A percentile compares a stretch with the other conserved stretches of the same genome.
These are phyloP conservation scores for Pythium brachiatum DNA, from an alignment of 352 stramenopile genomes.

Conservation along the genomic window DNA sequence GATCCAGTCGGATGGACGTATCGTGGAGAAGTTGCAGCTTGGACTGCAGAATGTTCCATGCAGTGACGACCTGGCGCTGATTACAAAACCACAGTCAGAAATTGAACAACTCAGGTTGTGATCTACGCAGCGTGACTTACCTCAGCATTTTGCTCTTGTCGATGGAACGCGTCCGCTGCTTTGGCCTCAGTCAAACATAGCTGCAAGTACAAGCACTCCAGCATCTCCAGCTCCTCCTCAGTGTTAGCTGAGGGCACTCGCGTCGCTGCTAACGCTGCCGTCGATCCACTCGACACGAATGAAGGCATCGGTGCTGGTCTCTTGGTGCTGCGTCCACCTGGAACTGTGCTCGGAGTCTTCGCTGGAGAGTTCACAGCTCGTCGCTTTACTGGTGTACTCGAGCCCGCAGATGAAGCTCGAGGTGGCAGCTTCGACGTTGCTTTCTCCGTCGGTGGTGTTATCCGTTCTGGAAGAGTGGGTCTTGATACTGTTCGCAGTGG, in stretches of 20 bases:
- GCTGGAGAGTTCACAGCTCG: slow-evolving; percentile 6
- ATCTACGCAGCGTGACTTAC: slow-evolving; percentile 17
- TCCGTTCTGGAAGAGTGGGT: slow-evolving; percentile 17
- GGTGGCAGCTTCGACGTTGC: slow-evolving; percentile 3
- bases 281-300: background rate
- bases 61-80: slow-evolving; percentile 43
- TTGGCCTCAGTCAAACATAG: slow-evolving; percentile 47
- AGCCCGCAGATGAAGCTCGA: background rate
- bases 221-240: slow-evolving; percentile 44
- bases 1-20: slow-evolving; percentile 36
- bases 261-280: background rate
- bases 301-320: background rate
- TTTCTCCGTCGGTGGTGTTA: slow-evolving; percentile 24
- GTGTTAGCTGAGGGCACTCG: slow-evolving; percentile 1
- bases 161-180: slow-evolving; percentile 32
- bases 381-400: slow-evolving; percentile 13
- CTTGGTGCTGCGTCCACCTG: background rate
- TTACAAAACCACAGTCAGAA: background rate
- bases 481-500: background rate
- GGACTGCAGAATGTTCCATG: slow-evolving; percentile 42
- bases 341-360: slow-evolving; percentile 10
- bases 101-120: background rate
- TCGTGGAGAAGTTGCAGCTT: slow-evolving; percentile 56
- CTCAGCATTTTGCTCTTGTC: slow-evolving; percentile 48
- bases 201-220: slow-evolving; percentile 52